These are phyloP conservation scores for Candida tropicalis DNA, from an alignment of 1,139 yeast species.

Conservation along the genomic window DNA sequence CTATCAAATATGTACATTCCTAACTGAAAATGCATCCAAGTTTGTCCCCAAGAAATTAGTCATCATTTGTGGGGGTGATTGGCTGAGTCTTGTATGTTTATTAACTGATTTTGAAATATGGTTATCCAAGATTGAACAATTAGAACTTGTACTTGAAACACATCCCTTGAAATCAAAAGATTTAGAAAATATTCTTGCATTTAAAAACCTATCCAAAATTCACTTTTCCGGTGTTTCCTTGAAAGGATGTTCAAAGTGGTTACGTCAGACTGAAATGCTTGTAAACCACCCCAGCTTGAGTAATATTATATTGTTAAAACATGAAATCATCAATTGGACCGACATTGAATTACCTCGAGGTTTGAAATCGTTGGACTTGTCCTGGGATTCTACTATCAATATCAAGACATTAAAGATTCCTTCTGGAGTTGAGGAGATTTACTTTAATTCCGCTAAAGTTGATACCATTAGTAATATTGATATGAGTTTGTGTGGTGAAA, in stretches of 20 bases:
- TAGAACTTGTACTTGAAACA: constrained; percentile 34
- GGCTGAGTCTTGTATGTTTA: constrained; percentile 28
- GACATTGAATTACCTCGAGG: constrained; percentile 25
- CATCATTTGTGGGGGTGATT: constrained; percentile 38
- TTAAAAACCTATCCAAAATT: constrained; percentile 30
- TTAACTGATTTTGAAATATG: constrained; percentile 23
- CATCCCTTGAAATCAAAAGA: constrained; percentile 24
- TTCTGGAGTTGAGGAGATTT: constrained; percentile 24
- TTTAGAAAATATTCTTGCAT: constrained; percentile 25
- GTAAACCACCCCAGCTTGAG: constrained; percentile 20
- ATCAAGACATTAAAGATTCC: constrained; percentile 24
- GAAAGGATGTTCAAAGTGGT: constrained; percentile 11
- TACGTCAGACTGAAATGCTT: constrained; percentile 14
- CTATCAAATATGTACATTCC: constrained; percentile 35
- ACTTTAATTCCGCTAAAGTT: constrained; percentile 35
- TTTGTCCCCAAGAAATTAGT: constrained; percentile 30
- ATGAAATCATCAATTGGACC: constrained; percentile 34
- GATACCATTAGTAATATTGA: constrained; percentile 17
- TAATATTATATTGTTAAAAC: constrained; percentile 36
- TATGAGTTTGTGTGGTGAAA: constrained; percentile 20
- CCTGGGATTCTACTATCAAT: constrained; percentile 31
- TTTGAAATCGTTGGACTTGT: constrained; percentile 33
- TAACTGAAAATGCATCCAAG: constrained; percentile 24
- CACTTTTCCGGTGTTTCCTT: constrained; percentile 32
- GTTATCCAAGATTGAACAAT: constrained; percentile 18